These are phyloP conservation scores for Clausena lansium DNA, from an alignment of 345 rosid species.

Conservation along the genomic window DNA sequence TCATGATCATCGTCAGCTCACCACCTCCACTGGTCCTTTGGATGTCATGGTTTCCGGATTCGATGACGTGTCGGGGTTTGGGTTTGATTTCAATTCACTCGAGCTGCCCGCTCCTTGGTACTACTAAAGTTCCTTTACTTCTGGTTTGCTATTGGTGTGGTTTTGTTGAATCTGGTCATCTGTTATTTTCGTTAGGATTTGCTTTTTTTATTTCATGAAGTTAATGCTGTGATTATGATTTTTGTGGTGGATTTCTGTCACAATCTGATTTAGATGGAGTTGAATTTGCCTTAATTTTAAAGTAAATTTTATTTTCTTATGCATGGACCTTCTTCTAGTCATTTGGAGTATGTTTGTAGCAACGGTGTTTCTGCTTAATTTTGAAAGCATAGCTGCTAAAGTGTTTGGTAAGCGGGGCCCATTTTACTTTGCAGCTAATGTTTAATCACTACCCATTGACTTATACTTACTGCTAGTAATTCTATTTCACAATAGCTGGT, in stretches of 20 bases:
- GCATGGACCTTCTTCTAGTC: background rate
- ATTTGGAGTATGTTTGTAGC: no score
- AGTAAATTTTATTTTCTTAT: background rate
- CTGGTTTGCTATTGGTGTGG: background rate
- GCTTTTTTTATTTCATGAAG: background rate
- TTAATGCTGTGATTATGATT: background rate
- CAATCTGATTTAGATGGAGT: background rate
- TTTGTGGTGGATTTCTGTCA: background rate
- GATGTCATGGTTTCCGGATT: constrained; percentile 35
- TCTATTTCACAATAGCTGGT: background rate
- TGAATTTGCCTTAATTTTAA: background rate
- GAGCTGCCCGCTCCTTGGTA: constrained; percentile 94
- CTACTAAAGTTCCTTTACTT: constrained; percentile 3
- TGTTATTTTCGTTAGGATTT: background rate
- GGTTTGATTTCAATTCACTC: constrained; percentile 43
- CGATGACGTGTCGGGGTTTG: constrained; percentile 40
- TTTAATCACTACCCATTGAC: background rate
- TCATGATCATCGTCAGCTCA: constrained; percentile 8
- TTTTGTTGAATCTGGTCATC: background rate
- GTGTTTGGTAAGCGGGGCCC: no score
- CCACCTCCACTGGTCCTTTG: constrained; percentile 10
- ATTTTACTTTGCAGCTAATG: no score
- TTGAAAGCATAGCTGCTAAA: no score
- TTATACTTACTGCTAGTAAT: background rate
- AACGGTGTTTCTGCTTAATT: no score